Conservation (phyloP, 768 basidiomycete genomes). For the Rhodotorula graminis region DNA sequence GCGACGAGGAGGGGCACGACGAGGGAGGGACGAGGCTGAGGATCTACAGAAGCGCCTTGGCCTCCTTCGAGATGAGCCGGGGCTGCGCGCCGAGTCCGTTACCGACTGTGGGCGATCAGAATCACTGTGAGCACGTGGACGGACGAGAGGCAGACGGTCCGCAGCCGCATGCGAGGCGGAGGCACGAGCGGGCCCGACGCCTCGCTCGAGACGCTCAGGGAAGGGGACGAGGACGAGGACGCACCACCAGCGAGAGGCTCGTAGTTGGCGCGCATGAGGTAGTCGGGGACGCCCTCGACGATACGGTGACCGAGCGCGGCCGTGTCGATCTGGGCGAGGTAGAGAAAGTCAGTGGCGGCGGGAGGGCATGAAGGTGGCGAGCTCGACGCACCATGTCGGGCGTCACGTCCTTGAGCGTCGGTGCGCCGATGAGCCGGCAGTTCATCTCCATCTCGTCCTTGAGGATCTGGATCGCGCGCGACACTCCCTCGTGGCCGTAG, state of each 20-base stretch:
- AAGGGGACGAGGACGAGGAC: too few species aligned
- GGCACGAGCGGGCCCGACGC: too few species aligned
- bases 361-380: background rate
- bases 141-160: background rate
- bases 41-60: slow-evolving; percentile 17
- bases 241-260: slow-evolving; percentile 31
- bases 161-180: too few species aligned
- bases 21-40: background rate
- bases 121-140: too few species aligned
- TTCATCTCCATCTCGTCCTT: slow-evolving; percentile 99
- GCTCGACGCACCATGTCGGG: slow-evolving; percentile 82
- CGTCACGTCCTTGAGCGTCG: slow-evolving; percentile 68
- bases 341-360: too few species aligned
- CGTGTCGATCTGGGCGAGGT: slow-evolving; percentile 20
- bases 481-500: slow-evolving; percentile 83
- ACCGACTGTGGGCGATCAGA: slow-evolving; percentile 8
- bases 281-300: slow-evolving; percentile 17
- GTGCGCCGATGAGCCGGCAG: slow-evolving; percentile 83
- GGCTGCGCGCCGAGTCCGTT: slow-evolving; percentile 36
- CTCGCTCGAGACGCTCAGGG: too few species aligned
- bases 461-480: slow-evolving; percentile 72
- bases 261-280: slow-evolving; percentile 30
- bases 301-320: slow-evolving; percentile 4
- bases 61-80: slow-evolving; percentile 28
- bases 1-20: background rate